phyloP scores from a whole-genome alignment of 768 basidiomycete genomes.

The Tephrocybe sp. region DNA sequence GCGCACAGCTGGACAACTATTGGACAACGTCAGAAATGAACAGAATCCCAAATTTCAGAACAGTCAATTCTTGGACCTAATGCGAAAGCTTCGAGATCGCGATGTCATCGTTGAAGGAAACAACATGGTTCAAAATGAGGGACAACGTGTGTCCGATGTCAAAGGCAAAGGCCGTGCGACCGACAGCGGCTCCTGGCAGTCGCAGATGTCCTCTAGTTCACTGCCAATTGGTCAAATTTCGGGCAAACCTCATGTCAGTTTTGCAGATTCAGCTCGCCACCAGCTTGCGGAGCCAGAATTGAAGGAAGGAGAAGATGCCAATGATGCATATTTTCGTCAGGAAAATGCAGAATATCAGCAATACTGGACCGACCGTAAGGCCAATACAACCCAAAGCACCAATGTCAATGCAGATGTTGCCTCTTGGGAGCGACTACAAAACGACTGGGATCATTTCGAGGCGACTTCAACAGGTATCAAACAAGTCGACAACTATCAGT shows the following conservation, averaged over 20 bases:
- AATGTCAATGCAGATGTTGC: constrained; percentile 24
- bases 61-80: constrained; percentile 80
- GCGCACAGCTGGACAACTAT: constrained; percentile 71
- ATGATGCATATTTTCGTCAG: constrained; percentile 67
- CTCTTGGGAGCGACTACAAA: constrained; percentile 67
- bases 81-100: constrained; percentile 81
- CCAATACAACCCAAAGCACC: constrained; percentile 13
- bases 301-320: constrained; percentile 34
- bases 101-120: constrained; percentile 78
- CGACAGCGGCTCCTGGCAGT: constrained; percentile 17
- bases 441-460: constrained; percentile 81
- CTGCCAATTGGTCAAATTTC: constrained; percentile 13
- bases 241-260: constrained; percentile 3
- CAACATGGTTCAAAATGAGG: constrained; percentile 62
- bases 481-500: constrained; percentile 58
- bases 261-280: constrained; percentile 7
- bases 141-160: constrained; percentile 35
- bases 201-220: constrained; percentile 2
- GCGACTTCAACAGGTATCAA: constrained; percentile 66
- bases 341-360: constrained; percentile 68
- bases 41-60: constrained; percentile 83
- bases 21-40: constrained; percentile 73
- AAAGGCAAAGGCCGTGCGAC: constrained; percentile 70
- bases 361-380: constrained; percentile 38
- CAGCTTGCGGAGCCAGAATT: neutral